A percentile compares a stretch with the other conserved stretches of the same genome.
Evolutionary conservation across 495 filamentous ascomycete species (phyloP).

Genomic region (Jackrogersella minutella): DNA sequence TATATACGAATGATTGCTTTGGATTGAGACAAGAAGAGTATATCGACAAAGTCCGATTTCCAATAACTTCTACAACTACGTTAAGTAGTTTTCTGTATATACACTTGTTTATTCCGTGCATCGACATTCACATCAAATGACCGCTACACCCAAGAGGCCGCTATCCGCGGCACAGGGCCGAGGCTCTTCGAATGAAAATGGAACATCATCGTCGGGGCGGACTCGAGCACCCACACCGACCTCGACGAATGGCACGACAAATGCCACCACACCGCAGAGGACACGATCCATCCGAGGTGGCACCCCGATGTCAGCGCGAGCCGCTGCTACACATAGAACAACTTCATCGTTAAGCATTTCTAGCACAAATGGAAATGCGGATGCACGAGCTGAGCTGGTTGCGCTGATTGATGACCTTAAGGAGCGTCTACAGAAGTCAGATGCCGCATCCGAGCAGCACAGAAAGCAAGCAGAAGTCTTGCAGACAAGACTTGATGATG

Average conservation of each 20-base stretch:
- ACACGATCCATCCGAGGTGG: conserved; percentile 60
- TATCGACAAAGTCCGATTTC: conserved; percentile 7
- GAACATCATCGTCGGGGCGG: conserved; percentile 36
- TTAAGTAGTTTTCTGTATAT: conserved; percentile 30
- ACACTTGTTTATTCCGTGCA: conserved; percentile 18
- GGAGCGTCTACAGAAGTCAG: conserved; percentile 79
- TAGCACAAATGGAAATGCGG: conserved; percentile 61
- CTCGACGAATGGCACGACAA: conserved; percentile 36
- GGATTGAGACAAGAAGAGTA: conserved; percentile 16
- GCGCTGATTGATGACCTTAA: conserved; percentile 86
- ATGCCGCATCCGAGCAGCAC: conserved; percentile 78
- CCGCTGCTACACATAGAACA: conserved; percentile 66
- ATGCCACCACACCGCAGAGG: conserved; percentile 49
- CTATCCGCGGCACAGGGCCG: conserved; percentile 51
- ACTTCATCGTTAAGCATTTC: conserved; percentile 69
- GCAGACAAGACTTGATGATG: conserved; percentile 86
- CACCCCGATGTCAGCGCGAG: conserved; percentile 74
- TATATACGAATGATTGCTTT: conserved; percentile 15
- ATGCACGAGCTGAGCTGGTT: conserved; percentile 71
- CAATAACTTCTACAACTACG: conserved; percentile 8
- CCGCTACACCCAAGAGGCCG: conserved; percentile 57
- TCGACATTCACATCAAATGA: conserved; percentile 33
- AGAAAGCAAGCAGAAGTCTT: conserved; percentile 84
- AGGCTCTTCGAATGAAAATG: conserved; percentile 43
- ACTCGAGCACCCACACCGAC: conserved; percentile 51